Evolutionary conservation across 164 flowering plant species (phyloP).

Genomic region (Kingdonia uniflora): DNA sequence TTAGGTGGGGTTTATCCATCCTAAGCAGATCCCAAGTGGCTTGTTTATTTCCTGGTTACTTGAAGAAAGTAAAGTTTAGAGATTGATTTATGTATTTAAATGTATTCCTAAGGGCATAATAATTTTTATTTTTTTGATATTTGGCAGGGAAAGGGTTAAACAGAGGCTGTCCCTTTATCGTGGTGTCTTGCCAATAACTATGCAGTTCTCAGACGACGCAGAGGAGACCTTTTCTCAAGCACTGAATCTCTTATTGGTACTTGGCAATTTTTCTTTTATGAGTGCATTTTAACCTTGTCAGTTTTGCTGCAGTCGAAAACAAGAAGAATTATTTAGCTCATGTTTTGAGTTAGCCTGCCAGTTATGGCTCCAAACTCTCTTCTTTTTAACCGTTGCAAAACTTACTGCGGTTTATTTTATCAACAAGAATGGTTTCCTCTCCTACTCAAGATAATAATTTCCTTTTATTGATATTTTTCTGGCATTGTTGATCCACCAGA

Average conservation of each 20-base stretch:
- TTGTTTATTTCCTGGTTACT: too few relatives aligned
- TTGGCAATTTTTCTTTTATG: not conserved
- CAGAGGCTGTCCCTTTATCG: conserved; percentile 85
- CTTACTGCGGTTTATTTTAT: too few relatives aligned
- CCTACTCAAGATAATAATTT: too few relatives aligned
- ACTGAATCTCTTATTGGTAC: conserved; percentile 57
- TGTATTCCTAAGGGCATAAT: not conserved
- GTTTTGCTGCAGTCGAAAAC: not conserved
- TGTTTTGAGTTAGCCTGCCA: too few relatives aligned
- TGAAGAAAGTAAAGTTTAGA: not conserved
- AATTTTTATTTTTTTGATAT: not conserved
- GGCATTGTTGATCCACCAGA: conserved; percentile 26
- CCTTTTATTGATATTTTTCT: not conserved
- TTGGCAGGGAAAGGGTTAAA: conserved; percentile 69
- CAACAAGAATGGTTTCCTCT: too few relatives aligned
- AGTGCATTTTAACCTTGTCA: not conserved
- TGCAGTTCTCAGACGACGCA: conserved; percentile 82
- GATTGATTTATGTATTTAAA: not conserved
- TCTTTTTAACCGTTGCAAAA: too few relatives aligned
- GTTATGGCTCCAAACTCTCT: too few relatives aligned
- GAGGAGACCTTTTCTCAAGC: conserved; percentile 92
- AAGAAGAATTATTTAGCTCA: too few relatives aligned
- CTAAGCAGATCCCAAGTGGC: too few relatives aligned
- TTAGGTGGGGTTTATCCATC: too few relatives aligned
- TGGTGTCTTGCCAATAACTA: conserved; percentile 74